Percentiles rank a stretch among this genome's conserved stretches.
Evolutionary conservation across 306 rosid species (phyloP).

Genomic region (Begonia peltatifolia): DNA sequence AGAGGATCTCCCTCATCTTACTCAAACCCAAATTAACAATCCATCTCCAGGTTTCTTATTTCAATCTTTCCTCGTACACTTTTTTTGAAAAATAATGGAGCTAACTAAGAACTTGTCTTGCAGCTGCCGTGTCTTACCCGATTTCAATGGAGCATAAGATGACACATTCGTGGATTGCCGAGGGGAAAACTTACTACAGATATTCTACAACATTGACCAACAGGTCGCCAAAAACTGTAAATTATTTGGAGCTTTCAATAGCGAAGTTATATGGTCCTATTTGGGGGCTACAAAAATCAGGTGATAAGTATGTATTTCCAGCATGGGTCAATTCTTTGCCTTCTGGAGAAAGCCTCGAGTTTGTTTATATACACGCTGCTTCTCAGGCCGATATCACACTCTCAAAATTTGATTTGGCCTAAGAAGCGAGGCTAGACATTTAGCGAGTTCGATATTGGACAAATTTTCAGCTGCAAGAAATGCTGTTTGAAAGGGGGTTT

Average conservation of each 20-base stretch:
- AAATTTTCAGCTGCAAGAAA: slow-evolving; percentile 60
- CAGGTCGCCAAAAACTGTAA: slow-evolving; percentile 56
- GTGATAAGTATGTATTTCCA: slow-evolving; percentile 62
- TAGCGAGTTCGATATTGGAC: slow-evolving; percentile 28
- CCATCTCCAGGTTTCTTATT: slow-evolving; percentile 54
- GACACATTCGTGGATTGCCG: slow-evolving; percentile 63
- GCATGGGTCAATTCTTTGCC: slow-evolving; percentile 66
- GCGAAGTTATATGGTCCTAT: slow-evolving; percentile 80
- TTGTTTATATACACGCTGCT: slow-evolving; percentile 84
- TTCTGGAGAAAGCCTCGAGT: slow-evolving; percentile 78
- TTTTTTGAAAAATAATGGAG: not conserved
- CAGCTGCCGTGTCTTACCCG: slow-evolving; percentile 50
- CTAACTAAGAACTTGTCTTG: slow-evolving; percentile 17
- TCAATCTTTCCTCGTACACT: too few relatives aligned
- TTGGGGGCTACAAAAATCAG: slow-evolving; percentile 72
- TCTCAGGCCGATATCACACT: slow-evolving; percentile 62
- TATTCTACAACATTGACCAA: slow-evolving; percentile 70
- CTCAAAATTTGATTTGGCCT: slow-evolving; percentile 51
- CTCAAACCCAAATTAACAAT: slow-evolving; percentile 33
- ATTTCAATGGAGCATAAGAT: slow-evolving; percentile 50
- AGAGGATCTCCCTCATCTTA: slow-evolving; percentile 43
- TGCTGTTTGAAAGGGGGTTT: slow-evolving; percentile 25
- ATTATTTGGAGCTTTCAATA: slow-evolving; percentile 42
- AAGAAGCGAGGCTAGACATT: slow-evolving; percentile 19
- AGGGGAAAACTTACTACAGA: slow-evolving; percentile 66